Evolutionary conservation across 2,329 filamentous ascomycete species (phyloP).

Genomic region (Colletotrichum zoysiae): DNA sequence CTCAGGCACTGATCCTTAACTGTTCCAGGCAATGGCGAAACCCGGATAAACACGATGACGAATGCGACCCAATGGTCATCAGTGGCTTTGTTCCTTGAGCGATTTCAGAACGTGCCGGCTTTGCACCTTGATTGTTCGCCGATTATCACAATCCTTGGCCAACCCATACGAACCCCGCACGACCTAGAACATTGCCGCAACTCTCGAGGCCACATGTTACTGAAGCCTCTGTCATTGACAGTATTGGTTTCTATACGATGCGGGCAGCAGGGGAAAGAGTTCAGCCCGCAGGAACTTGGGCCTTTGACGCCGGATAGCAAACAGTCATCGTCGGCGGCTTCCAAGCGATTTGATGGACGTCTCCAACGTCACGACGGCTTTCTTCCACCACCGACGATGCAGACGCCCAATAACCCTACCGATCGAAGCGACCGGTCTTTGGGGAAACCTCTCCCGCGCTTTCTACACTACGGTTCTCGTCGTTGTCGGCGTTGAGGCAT

Average conservation of each 20-base stretch:
- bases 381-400: constrained; percentile 58
- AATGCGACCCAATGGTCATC: constrained; percentile 30
- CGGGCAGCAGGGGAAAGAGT: constrained; percentile 53
- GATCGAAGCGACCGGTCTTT: constrained; percentile 44
- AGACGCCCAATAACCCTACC: constrained; percentile 31
- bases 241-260: constrained; percentile 57
- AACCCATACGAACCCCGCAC: constrained; percentile 47
- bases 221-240: constrained; percentile 61
- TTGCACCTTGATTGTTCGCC: constrained; percentile 24
- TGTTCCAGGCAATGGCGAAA: constrained; percentile 42
- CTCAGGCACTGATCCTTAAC: constrained; percentile 54
- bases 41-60: constrained; percentile 42
- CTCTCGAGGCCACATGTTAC: constrained; percentile 52
- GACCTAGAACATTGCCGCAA: constrained; percentile 31
- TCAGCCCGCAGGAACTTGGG: constrained; percentile 21
- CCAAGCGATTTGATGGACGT: constrained; percentile 68
- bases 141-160: constrained; percentile 46
- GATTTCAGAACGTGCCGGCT: constrained; percentile 42
- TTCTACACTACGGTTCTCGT: constrained; percentile 53
- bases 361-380: constrained; percentile 61
- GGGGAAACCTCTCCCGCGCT: constrained; percentile 47
- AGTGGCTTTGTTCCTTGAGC: constrained; percentile 43
- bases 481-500: constrained; percentile 51
- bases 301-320: constrained; percentile 52
- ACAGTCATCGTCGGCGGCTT: constrained; percentile 65